Evolutionary conservation across 768 basidiomycete genomes (phyloP).

Genomic region (Hemileccinum rubropunctum): DNA sequence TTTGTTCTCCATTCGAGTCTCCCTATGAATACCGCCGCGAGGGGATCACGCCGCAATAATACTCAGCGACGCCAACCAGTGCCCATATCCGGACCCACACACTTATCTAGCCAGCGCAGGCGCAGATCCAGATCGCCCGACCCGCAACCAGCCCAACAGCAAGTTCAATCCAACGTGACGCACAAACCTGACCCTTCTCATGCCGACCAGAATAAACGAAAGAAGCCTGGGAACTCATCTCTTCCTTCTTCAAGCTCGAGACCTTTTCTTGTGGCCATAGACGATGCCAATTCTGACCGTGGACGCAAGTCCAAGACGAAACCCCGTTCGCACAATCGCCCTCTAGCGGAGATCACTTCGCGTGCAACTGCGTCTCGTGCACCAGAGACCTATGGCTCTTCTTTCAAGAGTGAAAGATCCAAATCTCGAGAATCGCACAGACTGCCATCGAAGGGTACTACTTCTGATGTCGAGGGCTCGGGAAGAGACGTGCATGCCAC

Average conservation of each 20-base stretch:
- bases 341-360: constrained; percentile 17
- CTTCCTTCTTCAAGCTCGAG: constrained; percentile 16
- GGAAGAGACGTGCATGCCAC: constrained; percentile 20
- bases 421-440: constrained; percentile 34
- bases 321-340: constrained; percentile 24
- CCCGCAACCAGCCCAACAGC: constrained; percentile 18
- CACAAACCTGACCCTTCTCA: constrained; percentile 24
- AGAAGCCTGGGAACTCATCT: constrained; percentile 21
- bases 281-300: constrained; percentile 29
- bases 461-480: constrained; percentile 30
- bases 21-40: constrained; percentile 24
- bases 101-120: constrained; percentile 23
- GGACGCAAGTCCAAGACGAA: constrained; percentile 33
- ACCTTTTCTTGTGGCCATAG: constrained; percentile 28
- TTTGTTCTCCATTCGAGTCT: neutral
- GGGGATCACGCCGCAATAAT: constrained; percentile 27
- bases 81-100: constrained; percentile 14
- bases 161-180: constrained; percentile 2
- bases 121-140: constrained; percentile 38
- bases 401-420: constrained; percentile 33
- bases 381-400: neutral
- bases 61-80: constrained; percentile 22
- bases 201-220: constrained; percentile 29
- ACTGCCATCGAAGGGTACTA: constrained; percentile 18
- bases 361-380: constrained; percentile 10